Evolutionary conservation across 2,329 filamentous ascomycete genomes (phyloP).

Genomic region (Colletotrichum tamarilloi): DNA sequence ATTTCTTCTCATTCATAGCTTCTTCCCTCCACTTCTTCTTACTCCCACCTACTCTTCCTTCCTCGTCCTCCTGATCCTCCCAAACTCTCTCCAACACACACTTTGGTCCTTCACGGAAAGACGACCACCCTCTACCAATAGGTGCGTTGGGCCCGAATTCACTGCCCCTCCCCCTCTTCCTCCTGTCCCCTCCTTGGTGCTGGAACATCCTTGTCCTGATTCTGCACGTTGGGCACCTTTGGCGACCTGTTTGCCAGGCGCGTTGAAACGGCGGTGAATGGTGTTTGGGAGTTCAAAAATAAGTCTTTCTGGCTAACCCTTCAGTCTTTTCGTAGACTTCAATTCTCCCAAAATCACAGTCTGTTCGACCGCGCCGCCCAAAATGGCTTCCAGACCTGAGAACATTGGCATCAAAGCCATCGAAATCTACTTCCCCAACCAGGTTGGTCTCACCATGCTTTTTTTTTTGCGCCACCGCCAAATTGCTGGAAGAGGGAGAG

Average conservation of each 20-base stretch:
- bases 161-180: slow-evolving; percentile 22
- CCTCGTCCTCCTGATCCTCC: not conserved
- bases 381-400: slow-evolving; percentile 81
- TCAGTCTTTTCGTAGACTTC: not conserved
- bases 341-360: not conserved
- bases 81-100: not conserved
- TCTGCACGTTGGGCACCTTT: slow-evolving; percentile 25
- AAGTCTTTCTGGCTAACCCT: slow-evolving; percentile 19
- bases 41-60: not conserved
- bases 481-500: not conserved
- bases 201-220: slow-evolving; percentile 21
- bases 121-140: slow-evolving; percentile 12
- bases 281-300: slow-evolving; percentile 17
- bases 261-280: slow-evolving; percentile 38
- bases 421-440: slow-evolving; percentile 87
- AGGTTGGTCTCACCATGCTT: slow-evolving; percentile 67
- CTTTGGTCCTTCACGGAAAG: not conserved
- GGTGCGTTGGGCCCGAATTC: slow-evolving; percentile 15
- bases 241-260: slow-evolving; percentile 16
- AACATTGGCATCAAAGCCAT: slow-evolving; percentile 95
- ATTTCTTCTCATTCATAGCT: not conserved
- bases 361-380: slow-evolving; percentile 39
- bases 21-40: not conserved
- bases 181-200: not conserved
- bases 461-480: slow-evolving; percentile 27